These are phyloP conservation scores for Saccharomycopsis oosterbeekiorum DNA, from an alignment of 805 yeast genomes.

Conservation along the genomic window DNA sequence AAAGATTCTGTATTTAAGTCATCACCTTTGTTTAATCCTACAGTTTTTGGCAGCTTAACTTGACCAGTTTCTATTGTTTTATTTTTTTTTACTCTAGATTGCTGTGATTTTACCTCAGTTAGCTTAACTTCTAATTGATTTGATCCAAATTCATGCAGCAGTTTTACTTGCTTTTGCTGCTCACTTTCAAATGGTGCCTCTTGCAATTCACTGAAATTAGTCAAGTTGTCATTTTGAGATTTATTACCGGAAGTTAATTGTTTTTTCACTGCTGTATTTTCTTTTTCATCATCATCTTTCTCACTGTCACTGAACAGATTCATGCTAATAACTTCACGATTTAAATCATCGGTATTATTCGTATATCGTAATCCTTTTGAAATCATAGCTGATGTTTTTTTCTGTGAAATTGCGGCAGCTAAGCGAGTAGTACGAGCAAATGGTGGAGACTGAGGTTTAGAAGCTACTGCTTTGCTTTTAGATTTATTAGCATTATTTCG, in stretches of 20 bases:
- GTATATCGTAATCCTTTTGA: background rate
- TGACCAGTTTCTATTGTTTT: background rate
- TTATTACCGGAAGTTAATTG: background rate
- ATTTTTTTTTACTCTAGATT: background rate
- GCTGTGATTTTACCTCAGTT: background rate
- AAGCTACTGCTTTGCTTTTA: background rate
- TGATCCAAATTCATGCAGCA: no score
- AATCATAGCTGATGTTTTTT: background rate
- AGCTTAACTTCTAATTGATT: no score
- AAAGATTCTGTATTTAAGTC: background rate
- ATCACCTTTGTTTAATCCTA: background rate
- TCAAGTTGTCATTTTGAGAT: background rate
- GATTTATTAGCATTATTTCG: background rate
- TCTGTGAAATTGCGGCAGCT: background rate
- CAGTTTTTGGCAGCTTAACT: background rate
- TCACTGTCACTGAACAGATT: conserved; percentile 3
- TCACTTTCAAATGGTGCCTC: no score
- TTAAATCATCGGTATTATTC: background rate
- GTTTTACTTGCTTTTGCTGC: no score
- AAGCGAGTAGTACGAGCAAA: background rate
- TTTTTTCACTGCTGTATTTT: background rate
- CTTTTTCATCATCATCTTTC: background rate
- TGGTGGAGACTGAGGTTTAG: background rate
- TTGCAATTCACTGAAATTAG: no score
- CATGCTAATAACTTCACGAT: background rate